Evolutionary conservation across 78 protist genomes (phyloP).

Genomic region (Dictyostelium intermedium): DNA sequence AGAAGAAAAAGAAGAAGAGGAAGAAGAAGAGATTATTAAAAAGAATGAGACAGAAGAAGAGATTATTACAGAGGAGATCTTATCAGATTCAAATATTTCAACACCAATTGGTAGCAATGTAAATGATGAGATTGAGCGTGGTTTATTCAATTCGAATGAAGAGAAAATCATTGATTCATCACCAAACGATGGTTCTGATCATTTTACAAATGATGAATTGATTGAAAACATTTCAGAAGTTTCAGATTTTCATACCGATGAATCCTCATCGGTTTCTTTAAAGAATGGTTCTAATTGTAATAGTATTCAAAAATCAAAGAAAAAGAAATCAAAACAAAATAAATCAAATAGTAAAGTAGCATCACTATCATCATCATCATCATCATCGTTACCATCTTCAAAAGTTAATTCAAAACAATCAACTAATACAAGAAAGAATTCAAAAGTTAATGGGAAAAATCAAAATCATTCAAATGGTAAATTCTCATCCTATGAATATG

Average conservation of each 20-base stretch:
- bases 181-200: background rate
- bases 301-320: background rate
- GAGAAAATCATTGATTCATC: background rate
- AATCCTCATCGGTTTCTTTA: background rate
- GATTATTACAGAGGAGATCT: background rate
- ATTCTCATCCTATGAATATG: background rate
- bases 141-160: background rate
- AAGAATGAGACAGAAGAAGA: background rate
- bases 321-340: background rate
- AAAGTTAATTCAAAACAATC: background rate
- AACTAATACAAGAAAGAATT: background rate
- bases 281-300: background rate
- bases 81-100: background rate
- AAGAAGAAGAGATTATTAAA: background rate
- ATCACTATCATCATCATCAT: no score
- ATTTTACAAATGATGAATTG: background rate
- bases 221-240: slow-evolving; percentile 10
- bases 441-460: background rate
- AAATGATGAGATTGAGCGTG: background rate
- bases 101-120: background rate
- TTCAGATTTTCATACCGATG: slow-evolving; percentile 1
- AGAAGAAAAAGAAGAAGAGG: background rate
- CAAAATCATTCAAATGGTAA: background rate
- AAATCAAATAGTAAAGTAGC: background rate
- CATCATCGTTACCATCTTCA: background rate